Evolutionary conservation across 2,329 filamentous ascomycete genomes (phyloP).

Genomic region (Lasiodiplodia sp.): DNA sequence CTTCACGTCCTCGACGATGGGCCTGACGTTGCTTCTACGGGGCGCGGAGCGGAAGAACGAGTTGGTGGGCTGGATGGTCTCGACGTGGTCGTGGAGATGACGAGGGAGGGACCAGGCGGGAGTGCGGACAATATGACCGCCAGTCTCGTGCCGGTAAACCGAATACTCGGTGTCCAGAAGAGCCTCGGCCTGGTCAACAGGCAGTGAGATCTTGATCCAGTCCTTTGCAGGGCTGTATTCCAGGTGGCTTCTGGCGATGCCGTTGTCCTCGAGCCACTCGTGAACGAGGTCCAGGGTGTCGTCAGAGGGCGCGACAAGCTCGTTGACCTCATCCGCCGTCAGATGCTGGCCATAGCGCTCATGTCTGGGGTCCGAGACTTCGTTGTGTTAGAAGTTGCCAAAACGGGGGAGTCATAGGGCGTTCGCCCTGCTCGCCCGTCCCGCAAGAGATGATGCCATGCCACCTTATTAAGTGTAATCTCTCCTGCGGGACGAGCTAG

Average conservation of each 20-base stretch:
- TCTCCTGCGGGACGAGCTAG: background rate
- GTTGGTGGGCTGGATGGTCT: slow-evolving; percentile 67
- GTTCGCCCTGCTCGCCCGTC: background rate
- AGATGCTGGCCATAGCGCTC: slow-evolving; percentile 64
- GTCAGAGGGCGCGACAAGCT: slow-evolving; percentile 61
- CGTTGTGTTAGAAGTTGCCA: background rate
- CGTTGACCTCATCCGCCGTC: slow-evolving; percentile 58
- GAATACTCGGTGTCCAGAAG: slow-evolving; percentile 60
- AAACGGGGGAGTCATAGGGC: background rate
- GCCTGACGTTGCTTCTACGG: slow-evolving; percentile 35
- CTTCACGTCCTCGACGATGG: background rate
- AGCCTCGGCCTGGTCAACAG: slow-evolving; percentile 59
- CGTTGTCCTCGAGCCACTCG: slow-evolving; percentile 64
- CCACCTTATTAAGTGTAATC: background rate
- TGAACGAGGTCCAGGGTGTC: slow-evolving; percentile 61
- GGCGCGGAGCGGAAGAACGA: slow-evolving; percentile 58
- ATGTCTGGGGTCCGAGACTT: slow-evolving; percentile 62
- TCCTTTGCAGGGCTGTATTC: slow-evolving; percentile 63
- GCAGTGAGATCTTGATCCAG: slow-evolving; percentile 63
- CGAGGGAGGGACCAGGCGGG: slow-evolving; percentile 65
- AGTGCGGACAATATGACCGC: slow-evolving; percentile 59
- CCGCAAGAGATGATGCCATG: background rate
- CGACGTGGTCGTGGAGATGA: slow-evolving; percentile 65
- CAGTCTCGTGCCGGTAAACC: slow-evolving; percentile 62
- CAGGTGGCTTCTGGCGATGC: slow-evolving; percentile 49